Base-by-base conservation (phyloP, 1,139 yeast genomes). In the Saccharomycopsis phalli region DNA sequence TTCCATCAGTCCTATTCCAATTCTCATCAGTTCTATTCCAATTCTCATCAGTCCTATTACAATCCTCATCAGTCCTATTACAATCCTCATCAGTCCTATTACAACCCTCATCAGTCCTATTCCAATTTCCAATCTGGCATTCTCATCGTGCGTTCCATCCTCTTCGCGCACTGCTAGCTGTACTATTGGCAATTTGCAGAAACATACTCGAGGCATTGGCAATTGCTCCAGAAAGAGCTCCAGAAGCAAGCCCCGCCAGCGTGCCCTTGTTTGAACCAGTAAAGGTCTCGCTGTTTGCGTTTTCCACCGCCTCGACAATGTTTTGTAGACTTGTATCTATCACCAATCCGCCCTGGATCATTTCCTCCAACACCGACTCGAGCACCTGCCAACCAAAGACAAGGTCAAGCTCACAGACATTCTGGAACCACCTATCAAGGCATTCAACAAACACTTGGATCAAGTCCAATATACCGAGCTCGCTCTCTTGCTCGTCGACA, bases 341-440 rank as follows among this genome's bases (percentile, higher is more conserved):
- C n/a, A 91, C 98, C 94, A 93, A 81, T 0, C 99, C 99, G 22
- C 97, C 98, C 57, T 91, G 98, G 1, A 91, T 81, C 31, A 91
- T 82, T 53, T 93, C 97, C 55, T 81, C 91, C 42, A 91, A 62
- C 3, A 91, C 96, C 2, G 95, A 81, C 55, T 91, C 94, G 33
- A 91, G 64, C 11, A 87, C 94, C 59, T 91, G 96, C 96, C 97
- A 91, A 20, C 96, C 96, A 60, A 87, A 88, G 19, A 93, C 96
- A 51, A 91, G 67, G 59, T 91, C 98, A 50, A 91, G 68, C 57
- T 91, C 99, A 59, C 96, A 88, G 4, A 91, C 99, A 53, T 88
- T 88, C 49, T 79, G 78, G 60, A 91, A 91, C 59, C 98, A 91
- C 48, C 81, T 75, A 57, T 91, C 96, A 48, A 91, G 68, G 42